Percentiles rank a stretch among this genome's conserved stretches.
Evolutionary conservation across 306 rosid genomes (phyloP).

Genomic region (Ceratonia siliqua): DNA sequence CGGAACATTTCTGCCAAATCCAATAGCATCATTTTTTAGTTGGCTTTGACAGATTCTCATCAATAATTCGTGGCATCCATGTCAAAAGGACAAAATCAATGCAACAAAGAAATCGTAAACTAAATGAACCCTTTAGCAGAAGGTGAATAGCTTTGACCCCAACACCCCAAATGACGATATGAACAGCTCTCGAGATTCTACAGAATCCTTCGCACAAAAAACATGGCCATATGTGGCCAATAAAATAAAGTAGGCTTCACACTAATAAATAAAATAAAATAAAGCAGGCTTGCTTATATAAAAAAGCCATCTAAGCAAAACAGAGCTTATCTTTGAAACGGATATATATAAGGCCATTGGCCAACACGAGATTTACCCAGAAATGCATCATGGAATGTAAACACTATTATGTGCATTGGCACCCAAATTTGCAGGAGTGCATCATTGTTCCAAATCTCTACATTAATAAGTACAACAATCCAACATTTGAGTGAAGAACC

Average conservation of each 20-base stretch:
- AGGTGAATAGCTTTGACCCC: too few species aligned
- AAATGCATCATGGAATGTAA: not conserved
- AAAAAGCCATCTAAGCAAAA: not conserved
- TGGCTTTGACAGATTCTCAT: too few species aligned
- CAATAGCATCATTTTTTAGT: too few species aligned
- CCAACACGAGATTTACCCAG: not conserved
- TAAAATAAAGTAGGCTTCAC: too few species aligned
- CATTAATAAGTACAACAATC: conserved; percentile 27
- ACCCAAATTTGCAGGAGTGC: not conserved
- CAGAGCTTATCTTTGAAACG: not conserved
- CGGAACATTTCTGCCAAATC: too few species aligned
- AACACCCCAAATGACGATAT: not conserved
- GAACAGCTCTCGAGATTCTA: too few species aligned
- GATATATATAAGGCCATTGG: not conserved
- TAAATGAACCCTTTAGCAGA: not conserved
- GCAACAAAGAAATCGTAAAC: too few species aligned
- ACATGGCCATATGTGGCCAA: not conserved
- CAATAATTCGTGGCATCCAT: not conserved
- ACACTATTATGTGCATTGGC: conserved; percentile 13
- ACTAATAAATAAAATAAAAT: too few species aligned
- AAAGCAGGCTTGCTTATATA: too few species aligned
- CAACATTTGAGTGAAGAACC: conserved; percentile 19
- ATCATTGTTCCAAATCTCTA: conserved; percentile 35
- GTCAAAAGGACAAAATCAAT: not conserved
- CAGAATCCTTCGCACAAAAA: not conserved